phyloP scores from a whole-genome alignment of 164 flowering plant genomes.

The Magnolia sinica region DNA sequence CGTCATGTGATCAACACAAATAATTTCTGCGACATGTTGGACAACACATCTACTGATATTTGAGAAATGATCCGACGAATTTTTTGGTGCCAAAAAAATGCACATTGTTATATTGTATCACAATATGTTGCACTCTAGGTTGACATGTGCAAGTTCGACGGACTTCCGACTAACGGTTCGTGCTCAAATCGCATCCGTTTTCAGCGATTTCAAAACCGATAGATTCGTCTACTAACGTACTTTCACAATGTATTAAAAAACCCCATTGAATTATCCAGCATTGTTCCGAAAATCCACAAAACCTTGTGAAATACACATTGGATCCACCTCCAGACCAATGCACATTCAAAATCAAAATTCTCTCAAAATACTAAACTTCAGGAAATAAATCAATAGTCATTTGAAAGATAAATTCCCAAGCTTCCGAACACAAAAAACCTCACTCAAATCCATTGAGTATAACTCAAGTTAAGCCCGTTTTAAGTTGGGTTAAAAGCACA shows the following conservation, averaged over 20 bases:
- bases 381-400: constrained; percentile 14
- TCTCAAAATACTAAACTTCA: constrained; percentile 11
- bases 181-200: constrained; percentile 20
- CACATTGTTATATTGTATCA: background rate
- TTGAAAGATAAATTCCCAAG: constrained; percentile 41
- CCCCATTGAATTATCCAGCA: background rate
- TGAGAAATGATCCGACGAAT: background rate
- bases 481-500: constrained; percentile 51
- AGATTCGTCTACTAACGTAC: constrained; percentile 23
- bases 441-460: constrained; percentile 28
- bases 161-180: constrained; percentile 11
- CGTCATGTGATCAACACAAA: too few relatives aligned
- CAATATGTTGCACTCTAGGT: background rate
- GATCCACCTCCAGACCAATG: constrained; percentile 35
- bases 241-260: constrained; percentile 9
- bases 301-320: constrained; percentile 21
- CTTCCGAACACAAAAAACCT: constrained; percentile 32
- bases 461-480: constrained; percentile 26
- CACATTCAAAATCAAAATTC: constrained; percentile 21
- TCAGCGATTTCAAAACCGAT: constrained; percentile 28
- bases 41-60: background rate
- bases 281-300: constrained; percentile 19
- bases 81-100: background rate
- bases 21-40: background rate
- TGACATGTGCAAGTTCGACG: constrained; percentile 42